Base-by-base conservation (phyloP, 345 rosid species). In the Turritis glabra region DNA sequence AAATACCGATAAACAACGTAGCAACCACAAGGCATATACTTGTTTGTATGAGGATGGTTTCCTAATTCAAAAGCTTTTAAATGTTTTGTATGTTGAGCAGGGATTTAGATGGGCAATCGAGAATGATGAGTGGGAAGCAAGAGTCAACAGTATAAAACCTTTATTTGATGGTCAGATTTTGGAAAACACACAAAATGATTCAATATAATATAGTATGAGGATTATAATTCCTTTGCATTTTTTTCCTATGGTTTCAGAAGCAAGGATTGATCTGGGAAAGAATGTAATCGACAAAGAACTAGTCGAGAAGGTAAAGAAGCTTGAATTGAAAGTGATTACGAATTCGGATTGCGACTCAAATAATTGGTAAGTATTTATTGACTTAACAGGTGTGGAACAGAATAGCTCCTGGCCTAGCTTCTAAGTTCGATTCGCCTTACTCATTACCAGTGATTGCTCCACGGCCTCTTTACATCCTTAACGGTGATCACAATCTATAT, bases 61-160 rank as follows among this genome's bases (percentile, higher is more conserved):
- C 53, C 33, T 61, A 27, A 25, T 30, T 56, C 44, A 46, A 35
- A 8, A 23, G n/a, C 44, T 17, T 8, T 58, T 19, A 32, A 56
- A 47, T n/a, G 27, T 26, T 18, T 15, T 41, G 71, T 77, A 67
- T 71, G 58, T 66, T 64, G 77, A 21, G 37, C 71, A 89, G 97
- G 96, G 97, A 48, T 91, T 90, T 78, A 80, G 83, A 32, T 90
- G 98, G 98, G 98, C 97, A 47, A 72, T 91, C 46, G 93, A 90
- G 26, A 87, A 92, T 35, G 83, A 92, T 62, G 78, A 79, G 79
- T 90, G 97, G 98, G 82, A 90, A 73, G 93, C 58, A 77, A 88
- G 97, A 79, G 97, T 90, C 74, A 85, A 82, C 75, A 94, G 92
- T 69, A 61, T 94, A 70, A 90, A 77, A 82, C 84, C 89, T 76